Base-by-base conservation (phyloP, 192 early-diverging fungal genomes). In the Coemansia sp. region DNA sequence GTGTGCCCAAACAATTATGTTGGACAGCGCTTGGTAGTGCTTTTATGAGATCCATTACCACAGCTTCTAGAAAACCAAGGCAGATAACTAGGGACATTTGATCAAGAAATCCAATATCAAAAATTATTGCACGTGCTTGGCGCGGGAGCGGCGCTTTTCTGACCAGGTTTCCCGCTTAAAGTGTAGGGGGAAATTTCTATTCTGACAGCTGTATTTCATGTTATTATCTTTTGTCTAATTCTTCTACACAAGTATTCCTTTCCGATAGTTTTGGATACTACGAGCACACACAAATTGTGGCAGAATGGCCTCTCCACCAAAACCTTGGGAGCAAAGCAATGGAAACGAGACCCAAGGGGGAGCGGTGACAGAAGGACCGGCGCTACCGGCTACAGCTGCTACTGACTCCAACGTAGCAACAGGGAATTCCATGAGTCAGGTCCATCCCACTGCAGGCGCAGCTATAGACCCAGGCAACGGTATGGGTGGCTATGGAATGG, bases 261-360 rank as follows among this genome's bases (percentile, higher is more conserved):
- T 1, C 9, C 3, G 14, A 6, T 9, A 9, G 36, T 11, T 9
- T 39, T 9, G 36, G 4, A 9, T 10, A 39, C 6, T 39, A 11
- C 36, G 36, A 39, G 36, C 36, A 39, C 36, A 39, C 36, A 11
- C 39, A 46, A 27, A 27, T 46, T 46, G 39, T 17, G 39, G 39
- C 39, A 46, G 39, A 75, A 81, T 81, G 79, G 29, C 67, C 11
- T 81, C 79, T 17, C 79, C 79, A 27, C 66, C 73, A 70, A 81
- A 81, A 57, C 79, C 79, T 20, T 81, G 79, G 79, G 79, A 81
- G 50, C 70, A 70, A 30, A 72, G 42, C 36, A 53, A 52, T 25
- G 53, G 29, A 19, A 63, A 42, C 5, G 56, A 19, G 3, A 5
- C 68, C 4, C 59, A 60, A 30, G 64, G 42, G 2, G 54, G 22